Conservation (phyloP, 768 basidiomycete species). For the Boletus subcaerulescens region DNA sequence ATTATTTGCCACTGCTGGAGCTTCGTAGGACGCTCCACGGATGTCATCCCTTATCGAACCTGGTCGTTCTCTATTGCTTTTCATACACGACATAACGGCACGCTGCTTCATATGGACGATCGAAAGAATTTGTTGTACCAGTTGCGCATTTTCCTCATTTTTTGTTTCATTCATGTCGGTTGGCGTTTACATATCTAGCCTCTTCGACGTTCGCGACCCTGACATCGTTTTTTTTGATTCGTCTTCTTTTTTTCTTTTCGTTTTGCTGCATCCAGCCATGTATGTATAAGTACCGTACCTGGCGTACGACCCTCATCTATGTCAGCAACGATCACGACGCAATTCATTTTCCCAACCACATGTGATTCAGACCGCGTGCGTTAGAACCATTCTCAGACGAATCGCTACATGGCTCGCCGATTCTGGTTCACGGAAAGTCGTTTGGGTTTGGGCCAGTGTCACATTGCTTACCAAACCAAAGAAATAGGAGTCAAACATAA, state of each 20-base stretch:
- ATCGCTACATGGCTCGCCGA: no score
- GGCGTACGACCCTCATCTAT: slow-evolving; percentile 26
- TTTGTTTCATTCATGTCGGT: slow-evolving; percentile 15
- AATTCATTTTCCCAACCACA: slow-evolving; percentile 3
- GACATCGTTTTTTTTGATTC: slow-evolving; percentile 12
- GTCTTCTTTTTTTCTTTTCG: neutral
- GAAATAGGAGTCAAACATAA: neutral
- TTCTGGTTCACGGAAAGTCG: neutral
- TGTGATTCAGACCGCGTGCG: neutral
- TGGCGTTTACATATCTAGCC: slow-evolving; percentile 25
- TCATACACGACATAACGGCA: slow-evolving; percentile 1
- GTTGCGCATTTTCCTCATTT: slow-evolving; percentile 7
- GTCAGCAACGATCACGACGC: slow-evolving; percentile 8
- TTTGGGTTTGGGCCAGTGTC: no score
- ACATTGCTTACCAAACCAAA: neutral
- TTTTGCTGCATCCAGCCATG: slow-evolving; percentile 15
- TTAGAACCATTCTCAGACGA: no score
- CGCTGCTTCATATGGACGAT: slow-evolving; percentile 17
- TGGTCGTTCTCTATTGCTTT: slow-evolving; percentile 1
- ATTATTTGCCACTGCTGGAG: slow-evolving; percentile 45
- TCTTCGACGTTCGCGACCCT: slow-evolving; percentile 25
- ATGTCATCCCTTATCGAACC: slow-evolving; percentile 8
- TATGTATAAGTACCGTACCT: slow-evolving; percentile 38
- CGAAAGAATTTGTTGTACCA: slow-evolving; percentile 23
- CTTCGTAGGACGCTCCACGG: slow-evolving; percentile 24